Conservation (phyloP, 2,329 filamentous ascomycete genomes). For the Drechslerella stenobrocha region DNA sequence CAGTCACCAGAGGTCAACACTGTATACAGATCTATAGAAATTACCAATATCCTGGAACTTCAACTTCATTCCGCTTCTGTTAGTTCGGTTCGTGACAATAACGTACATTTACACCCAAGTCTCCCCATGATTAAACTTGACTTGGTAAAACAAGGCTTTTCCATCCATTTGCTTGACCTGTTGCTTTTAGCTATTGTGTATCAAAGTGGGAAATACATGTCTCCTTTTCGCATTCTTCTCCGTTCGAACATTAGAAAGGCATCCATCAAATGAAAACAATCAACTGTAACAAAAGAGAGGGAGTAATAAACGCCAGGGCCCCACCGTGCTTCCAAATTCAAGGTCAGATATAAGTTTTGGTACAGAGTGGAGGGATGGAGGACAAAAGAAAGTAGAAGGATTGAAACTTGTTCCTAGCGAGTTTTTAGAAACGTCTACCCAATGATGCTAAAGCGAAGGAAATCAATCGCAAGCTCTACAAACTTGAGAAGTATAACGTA, state of each 20-base stretch:
- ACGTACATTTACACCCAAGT: conserved; percentile 19
- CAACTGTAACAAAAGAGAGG: conserved; percentile 7
- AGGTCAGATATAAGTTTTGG: background rate
- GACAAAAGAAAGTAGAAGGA: conserved; percentile 12
- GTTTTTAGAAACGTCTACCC: background rate
- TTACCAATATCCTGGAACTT: no score
- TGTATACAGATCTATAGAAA: no score
- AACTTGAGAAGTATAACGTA: conserved; percentile 3
- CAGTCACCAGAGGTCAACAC: no score
- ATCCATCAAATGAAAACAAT: background rate
- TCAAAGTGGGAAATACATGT: conserved; percentile 34
- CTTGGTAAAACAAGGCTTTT: conserved; percentile 22
- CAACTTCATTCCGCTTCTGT: conserved; percentile 4
- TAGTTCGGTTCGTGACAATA: conserved; percentile 21
- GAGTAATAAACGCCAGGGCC: conserved; percentile 1
- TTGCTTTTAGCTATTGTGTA: conserved; percentile 12
- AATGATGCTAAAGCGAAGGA: background rate
- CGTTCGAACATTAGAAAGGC: conserved; percentile 9
- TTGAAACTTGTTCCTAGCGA: background rate
- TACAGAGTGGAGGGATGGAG: background rate
- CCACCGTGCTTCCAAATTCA: conserved; percentile 1
- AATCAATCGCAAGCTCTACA: conserved; percentile 15
- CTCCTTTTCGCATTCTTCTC: conserved; percentile 20
- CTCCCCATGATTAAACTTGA: background rate
- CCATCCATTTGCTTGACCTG: conserved; percentile 6